phyloP scores from a whole-genome alignment of 192 early-diverging fungal species.

The Rhizophlyctis rosea region DNA sequence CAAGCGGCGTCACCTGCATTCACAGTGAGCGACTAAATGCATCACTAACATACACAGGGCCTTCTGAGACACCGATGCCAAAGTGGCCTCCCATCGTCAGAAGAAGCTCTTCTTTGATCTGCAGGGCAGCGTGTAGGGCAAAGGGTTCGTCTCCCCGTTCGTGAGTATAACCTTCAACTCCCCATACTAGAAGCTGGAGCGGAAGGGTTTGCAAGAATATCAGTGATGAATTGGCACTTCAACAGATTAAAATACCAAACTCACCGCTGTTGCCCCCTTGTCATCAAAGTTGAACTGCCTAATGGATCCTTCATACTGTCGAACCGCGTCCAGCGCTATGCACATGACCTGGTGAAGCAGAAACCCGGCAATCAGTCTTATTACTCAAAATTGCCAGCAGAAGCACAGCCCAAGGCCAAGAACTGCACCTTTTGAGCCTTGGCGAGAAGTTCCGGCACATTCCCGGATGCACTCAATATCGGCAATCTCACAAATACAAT shows the following conservation, averaged over 20 bases:
- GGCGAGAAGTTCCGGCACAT: background rate
- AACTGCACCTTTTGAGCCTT: background rate
- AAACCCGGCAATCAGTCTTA: background rate
- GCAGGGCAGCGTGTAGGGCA: background rate
- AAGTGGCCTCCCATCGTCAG: background rate
- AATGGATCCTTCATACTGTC: background rate
- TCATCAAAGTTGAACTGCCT: background rate
- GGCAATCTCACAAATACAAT: background rate
- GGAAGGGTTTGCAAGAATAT: too few species aligned
- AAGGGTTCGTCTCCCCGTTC: slow-evolving; percentile 2
- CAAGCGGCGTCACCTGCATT: too few species aligned
- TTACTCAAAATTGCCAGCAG: background rate
- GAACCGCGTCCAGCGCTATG: background rate
- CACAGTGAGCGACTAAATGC: too few species aligned
- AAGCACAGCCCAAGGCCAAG: background rate
- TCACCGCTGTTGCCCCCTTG: background rate
- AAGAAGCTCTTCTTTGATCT: background rate
- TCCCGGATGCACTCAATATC: background rate
- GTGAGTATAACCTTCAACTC: slow-evolving; percentile 7
- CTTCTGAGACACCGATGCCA: slow-evolving; percentile 1
- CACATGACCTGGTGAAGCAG: background rate
- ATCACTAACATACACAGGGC: background rate
- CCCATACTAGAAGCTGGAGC: slow-evolving; percentile 5
- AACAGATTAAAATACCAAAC: background rate
- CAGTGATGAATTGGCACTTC: too few species aligned